Percentiles rank a stretch among this genome's conserved stretches.
Conservation (phyloP, 1,139 yeast species). For the Nakaseomyces bracarensis region DNA sequence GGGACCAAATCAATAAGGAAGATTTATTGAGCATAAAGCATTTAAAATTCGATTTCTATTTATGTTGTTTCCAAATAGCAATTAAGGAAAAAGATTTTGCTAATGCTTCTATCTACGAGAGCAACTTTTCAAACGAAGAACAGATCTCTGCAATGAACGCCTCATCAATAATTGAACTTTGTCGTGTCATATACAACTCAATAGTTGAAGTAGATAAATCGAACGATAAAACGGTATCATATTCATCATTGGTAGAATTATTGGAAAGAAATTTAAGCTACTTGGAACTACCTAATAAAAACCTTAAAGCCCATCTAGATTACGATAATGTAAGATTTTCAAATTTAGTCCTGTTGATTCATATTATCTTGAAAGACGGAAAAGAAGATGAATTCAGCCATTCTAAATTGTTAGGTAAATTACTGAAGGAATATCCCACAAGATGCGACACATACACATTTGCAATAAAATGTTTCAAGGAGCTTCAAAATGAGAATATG, state of each 20-base stretch:
- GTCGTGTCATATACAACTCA: conserved; percentile 21
- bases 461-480: conserved; percentile 13
- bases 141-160: conserved; percentile 11
- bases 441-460: conserved; percentile 20
- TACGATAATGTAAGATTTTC: conserved; percentile 17
- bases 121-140: conserved; percentile 14
- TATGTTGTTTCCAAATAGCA: conserved; percentile 16
- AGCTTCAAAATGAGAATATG: conserved; percentile 6
- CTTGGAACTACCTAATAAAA: conserved; percentile 14
- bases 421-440: conserved; percentile 20
- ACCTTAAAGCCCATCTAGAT: conserved; percentile 15
- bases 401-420: conserved; percentile 6
- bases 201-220: conserved; percentile 10
- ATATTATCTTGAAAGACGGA: conserved; percentile 11
- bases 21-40: conserved; percentile 10
- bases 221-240: neutral
- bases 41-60: conserved; percentile 17
- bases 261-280: conserved; percentile 8
- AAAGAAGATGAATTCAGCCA: conserved; percentile 1
- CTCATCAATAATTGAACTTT: conserved; percentile 17
- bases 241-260: neutral
- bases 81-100: conserved; percentile 18
- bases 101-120: conserved; percentile 17
- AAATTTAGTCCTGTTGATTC: conserved; percentile 12
- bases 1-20: neutral